Percentiles rank a stretch among this genome's conserved stretches.
Evolutionary conservation across 495 filamentous ascomycete species (phyloP).

Genomic region (Evernia prunastri): DNA sequence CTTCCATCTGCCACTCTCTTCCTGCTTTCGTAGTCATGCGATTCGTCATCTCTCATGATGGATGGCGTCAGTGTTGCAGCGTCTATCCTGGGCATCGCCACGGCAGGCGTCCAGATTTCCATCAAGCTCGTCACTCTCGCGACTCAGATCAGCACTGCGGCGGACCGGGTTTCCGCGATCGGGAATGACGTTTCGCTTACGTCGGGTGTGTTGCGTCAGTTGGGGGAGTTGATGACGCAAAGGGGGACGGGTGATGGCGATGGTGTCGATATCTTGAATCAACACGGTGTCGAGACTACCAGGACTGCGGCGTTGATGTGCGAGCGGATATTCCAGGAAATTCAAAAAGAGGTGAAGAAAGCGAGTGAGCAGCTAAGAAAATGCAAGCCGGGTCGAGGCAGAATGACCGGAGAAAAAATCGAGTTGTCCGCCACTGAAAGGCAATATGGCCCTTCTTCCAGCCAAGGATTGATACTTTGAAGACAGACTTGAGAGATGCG

Average conservation of each 20-base stretch:
- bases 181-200: constrained; percentile 21
- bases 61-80: constrained; percentile 26
- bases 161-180: constrained; percentile 19
- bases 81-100: constrained; percentile 23
- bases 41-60: neutral
- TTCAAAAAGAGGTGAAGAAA: constrained; percentile 13
- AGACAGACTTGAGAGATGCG: constrained; percentile 20
- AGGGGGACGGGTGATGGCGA: neutral
- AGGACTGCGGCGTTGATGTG: constrained; percentile 13
- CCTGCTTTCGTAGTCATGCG: neutral
- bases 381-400: neutral
- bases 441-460: constrained; percentile 23
- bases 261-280: constrained; percentile 16
- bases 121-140: constrained; percentile 26
- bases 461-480: constrained; percentile 17
- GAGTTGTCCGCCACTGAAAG: constrained; percentile 11
- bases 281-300: constrained; percentile 17
- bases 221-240: constrained; percentile 17
- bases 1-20: neutral
- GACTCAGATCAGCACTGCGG: constrained; percentile 20
- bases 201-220: constrained; percentile 19
- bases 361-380: constrained; percentile 17
- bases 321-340: constrained; percentile 15
- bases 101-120: constrained; percentile 23
- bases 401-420: constrained; percentile 1